phyloP scores from a whole-genome alignment of 2,329 filamentous ascomycete genomes.

The Diaporthe aspalathi region DNA sequence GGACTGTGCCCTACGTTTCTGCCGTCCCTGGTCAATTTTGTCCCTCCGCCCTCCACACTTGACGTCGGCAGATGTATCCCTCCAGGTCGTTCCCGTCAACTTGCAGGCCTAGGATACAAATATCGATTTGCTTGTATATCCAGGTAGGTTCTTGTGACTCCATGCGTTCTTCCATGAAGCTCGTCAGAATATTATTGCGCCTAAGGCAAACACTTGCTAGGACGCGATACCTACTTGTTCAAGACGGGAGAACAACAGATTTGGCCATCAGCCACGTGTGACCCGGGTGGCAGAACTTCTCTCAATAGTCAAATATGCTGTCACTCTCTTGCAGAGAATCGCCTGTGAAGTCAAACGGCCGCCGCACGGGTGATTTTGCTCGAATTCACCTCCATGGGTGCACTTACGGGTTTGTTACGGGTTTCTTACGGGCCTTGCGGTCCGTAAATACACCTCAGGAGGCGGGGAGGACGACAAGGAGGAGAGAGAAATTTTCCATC shows the following conservation, averaged over 20 bases:
- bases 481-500: background rate
- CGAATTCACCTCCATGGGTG: no score
- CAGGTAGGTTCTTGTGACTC: background rate
- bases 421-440: background rate
- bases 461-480: background rate
- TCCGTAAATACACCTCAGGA: background rate
- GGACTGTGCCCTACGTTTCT: background rate
- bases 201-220: background rate
- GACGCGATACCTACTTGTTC: background rate
- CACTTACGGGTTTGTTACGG: no score
- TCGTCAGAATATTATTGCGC: background rate
- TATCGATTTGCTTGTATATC: background rate
- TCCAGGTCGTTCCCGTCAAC: background rate
- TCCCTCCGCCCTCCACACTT: background rate
- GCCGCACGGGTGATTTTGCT: background rate
- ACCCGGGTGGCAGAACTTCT: no score
- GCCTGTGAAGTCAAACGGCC: background rate
- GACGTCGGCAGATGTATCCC: background rate
- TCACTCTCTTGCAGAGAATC: background rate
- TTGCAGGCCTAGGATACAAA: background rate
- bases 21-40: background rate
- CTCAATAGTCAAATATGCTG: background rate
- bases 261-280: no score
- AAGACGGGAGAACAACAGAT: no score
- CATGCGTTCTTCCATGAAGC: background rate